A percentile compares a stretch with the other conserved stretches of the same genome.
These are phyloP conservation scores for Microthlaspi erraticum DNA, from an alignment of 345 rosid genomes.

Conservation along the genomic window DNA sequence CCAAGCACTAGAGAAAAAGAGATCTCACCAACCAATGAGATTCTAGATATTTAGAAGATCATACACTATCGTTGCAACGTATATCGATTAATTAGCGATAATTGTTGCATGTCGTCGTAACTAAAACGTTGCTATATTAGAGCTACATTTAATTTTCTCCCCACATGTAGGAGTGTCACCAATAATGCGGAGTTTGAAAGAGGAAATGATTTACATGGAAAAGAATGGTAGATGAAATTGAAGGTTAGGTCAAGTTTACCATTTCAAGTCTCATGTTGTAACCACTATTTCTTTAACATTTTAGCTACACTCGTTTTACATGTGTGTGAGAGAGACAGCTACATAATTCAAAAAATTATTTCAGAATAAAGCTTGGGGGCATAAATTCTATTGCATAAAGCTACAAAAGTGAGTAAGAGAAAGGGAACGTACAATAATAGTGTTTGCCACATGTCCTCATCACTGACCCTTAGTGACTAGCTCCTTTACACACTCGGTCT, in stretches of 20 bases:
- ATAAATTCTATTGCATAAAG: neutral
- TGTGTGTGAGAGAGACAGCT: neutral
- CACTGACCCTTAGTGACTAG: neutral
- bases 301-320: neutral
- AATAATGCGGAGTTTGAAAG: neutral
- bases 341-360: too few species aligned
- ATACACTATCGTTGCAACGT: too few species aligned
- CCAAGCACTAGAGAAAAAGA: too few species aligned
- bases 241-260: constrained; percentile 2
- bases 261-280: neutral
- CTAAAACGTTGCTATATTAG: too few species aligned
- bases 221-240: constrained; percentile 1
- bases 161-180: constrained; percentile 22
- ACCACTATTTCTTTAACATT: neutral
- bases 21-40: too few species aligned
- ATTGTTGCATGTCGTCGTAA: too few species aligned
- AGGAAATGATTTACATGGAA: neutral
- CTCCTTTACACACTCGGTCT: neutral
- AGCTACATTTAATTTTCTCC: neutral
- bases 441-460: too few species aligned
- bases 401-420: neutral
- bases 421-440: constrained; percentile 3
- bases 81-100: too few species aligned
- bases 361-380: neutral
- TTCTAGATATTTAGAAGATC: too few species aligned